These are phyloP conservation scores for Maudiozyma saulgeensis DNA, from an alignment of 805 yeast genomes.

Conservation along the genomic window DNA sequence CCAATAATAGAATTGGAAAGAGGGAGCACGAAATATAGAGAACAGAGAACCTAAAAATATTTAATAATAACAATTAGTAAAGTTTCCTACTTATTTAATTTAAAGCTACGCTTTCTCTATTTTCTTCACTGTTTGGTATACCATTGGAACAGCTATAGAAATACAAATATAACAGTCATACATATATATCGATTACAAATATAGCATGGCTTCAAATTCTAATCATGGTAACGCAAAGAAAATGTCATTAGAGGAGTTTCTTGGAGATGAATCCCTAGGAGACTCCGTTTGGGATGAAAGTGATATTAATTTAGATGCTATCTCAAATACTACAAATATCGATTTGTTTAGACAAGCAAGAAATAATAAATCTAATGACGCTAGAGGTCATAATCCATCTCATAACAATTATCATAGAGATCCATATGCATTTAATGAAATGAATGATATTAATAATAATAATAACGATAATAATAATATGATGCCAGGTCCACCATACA, in stretches of 20 bases:
- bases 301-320: slow-evolving; percentile 28
- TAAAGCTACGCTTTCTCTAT: too few species aligned
- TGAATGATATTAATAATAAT: not conserved
- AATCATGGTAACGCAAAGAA: slow-evolving; percentile 29
- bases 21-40: too few species aligned
- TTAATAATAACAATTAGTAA: too few species aligned
- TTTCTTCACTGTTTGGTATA: too few species aligned
- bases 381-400: not conserved
- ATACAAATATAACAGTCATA: too few species aligned
- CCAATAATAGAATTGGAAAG: too few species aligned
- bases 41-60: too few species aligned
- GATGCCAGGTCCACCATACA: slow-evolving; percentile 45
- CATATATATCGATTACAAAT: not conserved
- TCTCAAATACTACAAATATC: slow-evolving; percentile 24
- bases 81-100: too few species aligned
- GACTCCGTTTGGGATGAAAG: slow-evolving; percentile 29
- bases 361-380: not conserved
- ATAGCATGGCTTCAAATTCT: slow-evolving; percentile 5
- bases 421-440: not conserved
- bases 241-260: slow-evolving; percentile 39
- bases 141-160: too few species aligned
- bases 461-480: not conserved
- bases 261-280: slow-evolving; percentile 35
- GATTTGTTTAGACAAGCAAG: slow-evolving; percentile 18
- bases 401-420: not conserved